Percentiles rank a stretch among this genome's conserved stretches.
phyloP scores from a whole-genome alignment of 306 rosid species.

The Pterocarpus santalinus region DNA sequence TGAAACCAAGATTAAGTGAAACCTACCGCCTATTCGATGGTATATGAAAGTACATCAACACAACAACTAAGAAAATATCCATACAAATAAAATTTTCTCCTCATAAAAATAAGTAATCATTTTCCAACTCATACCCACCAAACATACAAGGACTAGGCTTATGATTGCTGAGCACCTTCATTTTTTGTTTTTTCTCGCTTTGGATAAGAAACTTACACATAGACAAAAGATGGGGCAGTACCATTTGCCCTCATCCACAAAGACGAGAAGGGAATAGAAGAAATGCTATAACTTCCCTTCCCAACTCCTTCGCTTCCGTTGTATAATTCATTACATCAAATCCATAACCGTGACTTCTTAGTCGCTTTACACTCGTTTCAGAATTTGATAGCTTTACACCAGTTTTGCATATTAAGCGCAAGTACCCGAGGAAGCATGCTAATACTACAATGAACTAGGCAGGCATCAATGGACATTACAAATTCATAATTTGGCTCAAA shows the following conservation, averaged over 20 bases:
- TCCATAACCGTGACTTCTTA: not conserved
- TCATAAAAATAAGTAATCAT: not conserved
- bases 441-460: not conserved
- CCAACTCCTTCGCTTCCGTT: not conserved
- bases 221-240: too few relatives aligned
- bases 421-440: not conserved
- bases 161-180: not conserved
- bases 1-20: too few relatives aligned
- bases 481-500: not conserved
- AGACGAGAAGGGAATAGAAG: not conserved
- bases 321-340: not conserved
- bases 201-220: too few relatives aligned
- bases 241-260: too few relatives aligned
- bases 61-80: too few relatives aligned
- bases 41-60: too few relatives aligned
- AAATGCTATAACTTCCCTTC: not conserved
- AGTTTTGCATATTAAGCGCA: not conserved
- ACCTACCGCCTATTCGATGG: too few relatives aligned
- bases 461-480: constrained; percentile 28
- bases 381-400: not conserved
- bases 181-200: not conserved
- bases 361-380: constrained; percentile 8
- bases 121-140: too few relatives aligned
- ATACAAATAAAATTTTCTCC: too few relatives aligned
- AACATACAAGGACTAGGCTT: too few relatives aligned